Base-by-base conservation (phyloP, 2,329 filamentous ascomycete genomes). In the Phialophora chinensis region DNA sequence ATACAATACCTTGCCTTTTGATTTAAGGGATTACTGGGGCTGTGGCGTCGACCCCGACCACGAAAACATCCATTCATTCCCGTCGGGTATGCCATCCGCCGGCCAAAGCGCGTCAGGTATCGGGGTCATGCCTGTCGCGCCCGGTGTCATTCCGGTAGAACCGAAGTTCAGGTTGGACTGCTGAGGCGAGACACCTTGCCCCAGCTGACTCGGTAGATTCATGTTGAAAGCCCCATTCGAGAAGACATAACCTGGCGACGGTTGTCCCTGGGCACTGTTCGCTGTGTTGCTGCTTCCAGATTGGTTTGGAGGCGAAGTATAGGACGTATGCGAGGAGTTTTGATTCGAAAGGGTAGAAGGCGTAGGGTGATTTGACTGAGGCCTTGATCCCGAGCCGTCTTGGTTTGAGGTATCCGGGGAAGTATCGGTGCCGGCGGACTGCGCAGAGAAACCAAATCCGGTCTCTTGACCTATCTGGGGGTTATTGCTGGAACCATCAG, bases 41-140 rank as follows among this genome's bases (percentile, higher is more conserved):
- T 66, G 66, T 14, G 68, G 68, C 10, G 68, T 68, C 29, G 63
- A 67, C 29, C 68, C 68, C 5, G 68, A 47, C 68, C 68, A 70
- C 6, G 62, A 57, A 63, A 66, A 70, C 63, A 72, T 71, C 71
- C 71, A 73, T 38, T 72, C 70, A 29, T 59, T 65, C 17, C 58
- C 66, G n/a, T 67, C 70, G 10, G 57, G 29, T 54, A 72, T 63
- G 7, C 63, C 62, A 31, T 69, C 66, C 25, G 68, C 52, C 47
- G 64, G 63, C 71, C 71, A 73, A 14, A 70, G 44, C 4, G 56
- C 55, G 47, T 70, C 69, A 6, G 66, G 56, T 4, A 55, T 56
- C n/a, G 71, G 71, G 7, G 71, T 72, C 62, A 69, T 60, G 20
- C 68, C 70, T 33, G 66, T 69, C 25, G 66, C 61, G 6, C 66